phyloP scores from a whole-genome alignment of 352 stramenopile genomes.

The Lagenidium sp. region DNA sequence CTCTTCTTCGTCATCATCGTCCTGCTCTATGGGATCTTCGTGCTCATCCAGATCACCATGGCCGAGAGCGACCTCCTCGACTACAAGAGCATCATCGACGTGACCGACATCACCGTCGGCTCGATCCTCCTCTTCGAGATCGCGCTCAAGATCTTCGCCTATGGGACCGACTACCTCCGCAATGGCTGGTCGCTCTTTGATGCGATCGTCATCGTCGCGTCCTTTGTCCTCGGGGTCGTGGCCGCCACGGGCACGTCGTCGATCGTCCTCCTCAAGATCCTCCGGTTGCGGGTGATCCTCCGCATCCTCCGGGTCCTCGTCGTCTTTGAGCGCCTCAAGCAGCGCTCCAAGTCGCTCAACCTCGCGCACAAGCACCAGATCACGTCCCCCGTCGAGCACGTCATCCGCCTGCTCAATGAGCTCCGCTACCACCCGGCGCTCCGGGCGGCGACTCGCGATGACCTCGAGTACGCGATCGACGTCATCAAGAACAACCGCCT shows the following conservation, averaged over 20 bases:
- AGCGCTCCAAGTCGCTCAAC: slow-evolving; percentile 67
- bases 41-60: slow-evolving; percentile 78
- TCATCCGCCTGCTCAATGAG: slow-evolving; percentile 66
- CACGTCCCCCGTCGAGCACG: slow-evolving; percentile 71
- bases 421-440: slow-evolving; percentile 70
- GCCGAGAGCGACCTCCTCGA: slow-evolving; percentile 32
- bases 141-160: slow-evolving; percentile 69
- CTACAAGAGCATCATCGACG: slow-evolving; percentile 64
- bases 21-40: slow-evolving; percentile 75
- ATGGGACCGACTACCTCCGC: slow-evolving; percentile 50
- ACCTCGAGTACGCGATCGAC: slow-evolving; percentile 78
- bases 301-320: slow-evolving; percentile 77
- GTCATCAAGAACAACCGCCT: slow-evolving; percentile 82
- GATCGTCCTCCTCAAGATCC: slow-evolving; percentile 51
- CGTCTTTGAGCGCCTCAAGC: slow-evolving; percentile 82
- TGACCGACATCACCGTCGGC: slow-evolving; percentile 78
- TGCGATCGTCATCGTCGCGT: slow-evolving; percentile 67
- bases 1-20: slow-evolving; percentile 87
- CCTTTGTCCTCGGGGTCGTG: slow-evolving; percentile 64
- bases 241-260: slow-evolving; percentile 50
- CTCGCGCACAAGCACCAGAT: slow-evolving; percentile 61
- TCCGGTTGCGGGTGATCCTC: slow-evolving; percentile 66
- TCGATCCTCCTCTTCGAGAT: slow-evolving; percentile 80
- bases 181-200: slow-evolving; percentile 77
- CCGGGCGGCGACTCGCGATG: slow-evolving; percentile 29